A percentile compares a stretch with the other conserved stretches of the same genome.
These are phyloP conservation scores for Phaffomyces opuntiae DNA, from an alignment of 805 yeast species.

Conservation along the genomic window DNA sequence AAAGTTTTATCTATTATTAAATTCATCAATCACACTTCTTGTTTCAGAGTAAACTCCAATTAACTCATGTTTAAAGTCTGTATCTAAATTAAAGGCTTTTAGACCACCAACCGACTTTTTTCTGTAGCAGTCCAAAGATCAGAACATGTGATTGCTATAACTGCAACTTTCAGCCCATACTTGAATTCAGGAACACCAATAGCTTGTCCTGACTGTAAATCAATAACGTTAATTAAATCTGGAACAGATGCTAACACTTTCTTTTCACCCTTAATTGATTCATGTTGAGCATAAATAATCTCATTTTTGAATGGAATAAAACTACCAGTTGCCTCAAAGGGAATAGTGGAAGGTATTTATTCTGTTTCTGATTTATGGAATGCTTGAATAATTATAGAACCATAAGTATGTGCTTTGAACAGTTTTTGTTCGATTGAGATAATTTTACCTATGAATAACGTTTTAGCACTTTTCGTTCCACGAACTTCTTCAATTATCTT, in stretches of 20 bases:
- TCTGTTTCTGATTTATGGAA: slow-evolving; percentile 14
- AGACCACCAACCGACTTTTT: slow-evolving; percentile 35
- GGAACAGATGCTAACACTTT: slow-evolving; percentile 36
- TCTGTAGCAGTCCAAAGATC: slow-evolving; percentile 31
- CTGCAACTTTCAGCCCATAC: slow-evolving; percentile 37
- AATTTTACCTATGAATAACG: slow-evolving; percentile 37
- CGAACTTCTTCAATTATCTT: slow-evolving; percentile 24
- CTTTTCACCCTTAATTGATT: slow-evolving; percentile 19
- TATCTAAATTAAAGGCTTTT: slow-evolving; percentile 23
- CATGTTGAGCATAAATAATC: slow-evolving; percentile 29
- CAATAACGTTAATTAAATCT: slow-evolving; percentile 37
- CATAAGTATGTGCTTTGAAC: slow-evolving; percentile 37
- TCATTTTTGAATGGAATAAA: slow-evolving; percentile 43
- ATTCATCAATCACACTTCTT: slow-evolving; percentile 32
- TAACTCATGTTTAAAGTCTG: slow-evolving; percentile 27
- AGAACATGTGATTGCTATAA: slow-evolving; percentile 30
- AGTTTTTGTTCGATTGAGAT: slow-evolving; percentile 34
- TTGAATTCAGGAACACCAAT: slow-evolving; percentile 43
- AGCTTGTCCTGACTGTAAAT: slow-evolving; percentile 40
- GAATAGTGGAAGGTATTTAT: neutral
- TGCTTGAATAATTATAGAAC: slow-evolving; percentile 32
- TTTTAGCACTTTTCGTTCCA: slow-evolving; percentile 25
- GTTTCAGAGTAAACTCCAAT: slow-evolving; percentile 28
- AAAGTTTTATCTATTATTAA: neutral
- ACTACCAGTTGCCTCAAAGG: slow-evolving; percentile 1